Base-by-base conservation (phyloP, 176 grass and related monocot genomes). In the Zea mays region DNA sequence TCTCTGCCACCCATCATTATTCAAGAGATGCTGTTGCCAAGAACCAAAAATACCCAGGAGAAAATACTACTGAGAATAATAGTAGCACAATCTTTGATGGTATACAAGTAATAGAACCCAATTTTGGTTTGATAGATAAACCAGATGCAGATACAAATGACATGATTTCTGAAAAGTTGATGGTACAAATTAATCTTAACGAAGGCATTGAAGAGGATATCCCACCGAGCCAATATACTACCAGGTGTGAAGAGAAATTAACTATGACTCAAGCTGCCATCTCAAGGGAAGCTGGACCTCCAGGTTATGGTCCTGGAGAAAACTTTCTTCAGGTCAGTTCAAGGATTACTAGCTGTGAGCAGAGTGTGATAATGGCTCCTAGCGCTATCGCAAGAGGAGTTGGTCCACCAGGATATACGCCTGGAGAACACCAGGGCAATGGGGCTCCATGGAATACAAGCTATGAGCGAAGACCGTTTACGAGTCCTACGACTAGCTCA, bases 1-100 rank as follows among this genome's bases (percentile, higher is more conserved):
- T 92, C 83, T 67, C 67, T 52, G 83, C 72, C 67, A 69, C 83
- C 63, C 86, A 86, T 50, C 72, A 81, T 77, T 80, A 82, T 81
- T 80, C 77, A 34, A 83, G 72, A 84, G 52, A 42, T 73, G 73
- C 52, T 50, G 71, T 75, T 54, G 21, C 69, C 63, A 88, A 88
- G 74, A 84, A 67, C 7, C 69, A 36, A 49, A 88, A 75, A 44
- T 39, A 50, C 46, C 45, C 6, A 5, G 89, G 33, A 74, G 57
- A 62, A n/a, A 19, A 44, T 56, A 82, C 36, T 27, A 59, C 69
- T 46, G 78, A 79, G 39, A 87, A 88, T 62, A 85, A 59, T 48
- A 37, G 60, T 64, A 79, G 19, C 19, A 20, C 59, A 27, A 20
- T 43, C 50, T 54, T 70, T 39, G 84, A 74, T 75, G 54, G 59